Evolutionary conservation across 257 asterid genomes (phyloP).

Genomic region (Lantana camara): DNA sequence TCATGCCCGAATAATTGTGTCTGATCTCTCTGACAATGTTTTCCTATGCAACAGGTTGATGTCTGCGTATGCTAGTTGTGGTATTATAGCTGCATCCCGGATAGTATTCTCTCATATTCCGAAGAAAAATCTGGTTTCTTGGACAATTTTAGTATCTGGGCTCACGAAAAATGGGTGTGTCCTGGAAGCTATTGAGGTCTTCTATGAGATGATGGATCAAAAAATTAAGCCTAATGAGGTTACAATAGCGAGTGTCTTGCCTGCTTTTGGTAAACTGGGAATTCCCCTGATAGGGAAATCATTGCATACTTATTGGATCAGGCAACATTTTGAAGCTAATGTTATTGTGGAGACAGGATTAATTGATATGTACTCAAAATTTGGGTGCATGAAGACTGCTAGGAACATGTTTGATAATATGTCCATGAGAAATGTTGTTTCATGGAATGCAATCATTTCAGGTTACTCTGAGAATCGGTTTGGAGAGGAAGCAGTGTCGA

Average conservation of each 20-base stretch:
- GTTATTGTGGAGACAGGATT: slow-evolving; percentile 58
- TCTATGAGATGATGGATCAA: slow-evolving; percentile 44
- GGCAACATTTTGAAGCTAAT: slow-evolving; percentile 32
- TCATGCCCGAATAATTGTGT: slow-evolving; percentile 48
- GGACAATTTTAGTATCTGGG: slow-evolving; percentile 65
- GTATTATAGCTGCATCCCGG: slow-evolving; percentile 40
- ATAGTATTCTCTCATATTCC: slow-evolving; percentile 38
- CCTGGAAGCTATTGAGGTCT: slow-evolving; percentile 45
- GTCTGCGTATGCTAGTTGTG: slow-evolving; percentile 54
- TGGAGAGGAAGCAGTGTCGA: slow-evolving; percentile 50
- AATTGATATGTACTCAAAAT: slow-evolving; percentile 52
- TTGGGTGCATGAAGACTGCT: slow-evolving; percentile 42
- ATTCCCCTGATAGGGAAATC: slow-evolving; percentile 45
- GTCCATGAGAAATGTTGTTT: slow-evolving; percentile 53
- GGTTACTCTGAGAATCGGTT: slow-evolving; percentile 50
- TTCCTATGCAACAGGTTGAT: slow-evolving; percentile 54
- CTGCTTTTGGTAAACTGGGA: slow-evolving; percentile 53
- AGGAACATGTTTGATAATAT: slow-evolving; percentile 52
- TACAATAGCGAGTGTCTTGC: slow-evolving; percentile 58
- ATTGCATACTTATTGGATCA: slow-evolving; percentile 59
- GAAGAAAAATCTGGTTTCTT: slow-evolving; percentile 54
- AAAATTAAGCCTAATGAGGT: slow-evolving; percentile 54
- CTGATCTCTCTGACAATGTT: slow-evolving; percentile 39
- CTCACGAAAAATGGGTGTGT: slow-evolving; percentile 46
- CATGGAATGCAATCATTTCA: slow-evolving; percentile 60